phyloP scores from a whole-genome alignment of 495 filamentous ascomycete species.

The Xylaria castorea region DNA sequence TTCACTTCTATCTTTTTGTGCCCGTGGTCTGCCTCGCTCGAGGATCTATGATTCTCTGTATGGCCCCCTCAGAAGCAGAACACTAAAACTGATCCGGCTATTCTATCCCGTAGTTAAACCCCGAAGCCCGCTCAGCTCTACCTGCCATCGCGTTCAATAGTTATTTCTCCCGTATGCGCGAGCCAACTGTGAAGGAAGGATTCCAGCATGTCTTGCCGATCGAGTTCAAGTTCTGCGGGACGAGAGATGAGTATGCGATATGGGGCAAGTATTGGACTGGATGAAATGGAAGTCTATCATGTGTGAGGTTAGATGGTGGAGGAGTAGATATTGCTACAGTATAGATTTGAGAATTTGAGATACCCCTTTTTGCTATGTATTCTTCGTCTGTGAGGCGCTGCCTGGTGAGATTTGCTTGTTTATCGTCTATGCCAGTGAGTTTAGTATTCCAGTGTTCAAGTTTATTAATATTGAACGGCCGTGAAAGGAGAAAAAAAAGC shows the following conservation, averaged over 20 bases:
- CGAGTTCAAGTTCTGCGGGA: constrained; percentile 63
- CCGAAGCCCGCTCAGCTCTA: constrained; percentile 75
- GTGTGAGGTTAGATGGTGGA: neutral
- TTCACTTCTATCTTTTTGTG: constrained; percentile 16
- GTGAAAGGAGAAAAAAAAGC: too few species aligned
- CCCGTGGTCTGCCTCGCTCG: constrained; percentile 1
- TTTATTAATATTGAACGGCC: too few species aligned
- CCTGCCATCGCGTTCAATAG: constrained; percentile 80
- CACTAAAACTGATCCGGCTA: constrained; percentile 14
- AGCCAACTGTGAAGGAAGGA: constrained; percentile 77
- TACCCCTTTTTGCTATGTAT: neutral
- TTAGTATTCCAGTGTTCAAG: too few species aligned
- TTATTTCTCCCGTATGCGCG: constrained; percentile 71
- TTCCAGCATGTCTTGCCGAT: constrained; percentile 79
- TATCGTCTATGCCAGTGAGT: too few species aligned
- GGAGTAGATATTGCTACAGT: neutral
- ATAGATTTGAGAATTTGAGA: constrained; percentile 8
- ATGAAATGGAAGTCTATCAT: constrained; percentile 8
- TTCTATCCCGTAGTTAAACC: constrained; percentile 68
- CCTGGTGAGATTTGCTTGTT: neutral
- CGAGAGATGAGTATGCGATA: constrained; percentile 62
- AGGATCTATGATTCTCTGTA: neutral
- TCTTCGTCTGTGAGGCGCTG: neutral
- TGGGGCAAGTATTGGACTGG: constrained; percentile 80
- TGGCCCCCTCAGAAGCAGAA: neutral